phyloP scores from a whole-genome alignment of 495 filamentous ascomycete genomes.

The Penicillium soppii region DNA sequence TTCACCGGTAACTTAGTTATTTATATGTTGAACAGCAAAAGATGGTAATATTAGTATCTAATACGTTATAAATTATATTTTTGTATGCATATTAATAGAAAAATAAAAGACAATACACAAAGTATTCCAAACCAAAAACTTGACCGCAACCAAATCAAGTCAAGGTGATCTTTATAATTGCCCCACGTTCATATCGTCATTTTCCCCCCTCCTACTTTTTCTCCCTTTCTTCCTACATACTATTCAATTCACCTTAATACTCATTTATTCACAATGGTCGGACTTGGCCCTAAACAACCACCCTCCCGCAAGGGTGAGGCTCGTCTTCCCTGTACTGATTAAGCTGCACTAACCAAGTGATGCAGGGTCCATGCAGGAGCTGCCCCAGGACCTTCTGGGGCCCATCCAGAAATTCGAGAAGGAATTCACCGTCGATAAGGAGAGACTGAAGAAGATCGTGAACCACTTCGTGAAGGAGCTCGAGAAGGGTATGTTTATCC shows the following conservation, averaged over 20 bases:
- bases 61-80: too few relatives aligned
- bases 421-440: constrained; percentile 73
- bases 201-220: constrained; percentile 6
- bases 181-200: constrained; percentile 32
- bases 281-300: constrained; percentile 67
- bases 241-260: background rate
- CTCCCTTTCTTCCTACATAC: background rate
- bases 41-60: too few relatives aligned
- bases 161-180: constrained; percentile 16
- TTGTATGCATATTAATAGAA: too few relatives aligned
- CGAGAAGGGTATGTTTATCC: constrained; percentile 62
- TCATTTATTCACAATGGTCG: constrained; percentile 62
- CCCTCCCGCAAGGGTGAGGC: constrained; percentile 75
- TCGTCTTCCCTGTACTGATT: constrained; percentile 18
- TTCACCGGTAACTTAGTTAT: background rate
- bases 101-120: too few relatives aligned
- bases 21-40: too few relatives aligned
- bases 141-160: constrained; percentile 29
- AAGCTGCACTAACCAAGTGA: constrained; percentile 24
- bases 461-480: constrained; percentile 87
- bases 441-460: constrained; percentile 85
- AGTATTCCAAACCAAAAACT: background rate
- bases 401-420: constrained; percentile 86
- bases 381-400: constrained; percentile 79
- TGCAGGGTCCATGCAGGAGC: constrained; percentile 72